A percentile compares a stretch with the other conserved stretches of the same genome.
These are phyloP conservation scores for Aspergillus quadricinctus DNA, from an alignment of 2,329 filamentous ascomycete genomes.

Conservation along the genomic window DNA sequence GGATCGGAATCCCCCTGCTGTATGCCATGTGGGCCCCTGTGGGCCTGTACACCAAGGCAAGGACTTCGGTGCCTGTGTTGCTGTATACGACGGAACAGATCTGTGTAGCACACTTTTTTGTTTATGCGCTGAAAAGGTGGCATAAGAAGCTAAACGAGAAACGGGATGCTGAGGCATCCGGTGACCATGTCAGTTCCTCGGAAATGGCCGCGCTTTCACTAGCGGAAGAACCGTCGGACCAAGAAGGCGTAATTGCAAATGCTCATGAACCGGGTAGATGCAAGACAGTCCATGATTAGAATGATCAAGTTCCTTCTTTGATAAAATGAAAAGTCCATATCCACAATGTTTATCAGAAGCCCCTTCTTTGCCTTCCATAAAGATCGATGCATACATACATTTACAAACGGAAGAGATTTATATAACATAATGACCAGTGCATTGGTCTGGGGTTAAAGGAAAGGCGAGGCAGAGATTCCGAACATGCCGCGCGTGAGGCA, in stretches of 20 bases:
- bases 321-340: background rate
- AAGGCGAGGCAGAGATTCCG: constrained; percentile 3
- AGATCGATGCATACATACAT: constrained; percentile 5
- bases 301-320: background rate
- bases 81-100: constrained; percentile 39
- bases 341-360: background rate
- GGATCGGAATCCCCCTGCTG: constrained; percentile 63
- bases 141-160: constrained; percentile 15
- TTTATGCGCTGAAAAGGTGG: constrained; percentile 34
- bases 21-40: constrained; percentile 57
- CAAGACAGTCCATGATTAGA: background rate
- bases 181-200: background rate
- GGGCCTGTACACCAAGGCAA: constrained; percentile 32
- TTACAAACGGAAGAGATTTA: constrained; percentile 8
- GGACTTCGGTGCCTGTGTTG: constrained; percentile 36
- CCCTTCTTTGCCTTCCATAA: background rate
- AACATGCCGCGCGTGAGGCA: background rate
- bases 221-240: constrained; percentile 1
- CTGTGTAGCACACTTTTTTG: constrained; percentile 37
- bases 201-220: constrained; percentile 8
- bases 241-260: constrained; percentile 1
- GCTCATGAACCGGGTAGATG: background rate
- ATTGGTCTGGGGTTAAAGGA: constrained; percentile 3
- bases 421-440: constrained; percentile 1
- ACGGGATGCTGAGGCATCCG: constrained; percentile 7